Base-by-base conservation (phyloP, 2,329 filamentous ascomycete species). In the Apiospora kogelbergensis region DNA sequence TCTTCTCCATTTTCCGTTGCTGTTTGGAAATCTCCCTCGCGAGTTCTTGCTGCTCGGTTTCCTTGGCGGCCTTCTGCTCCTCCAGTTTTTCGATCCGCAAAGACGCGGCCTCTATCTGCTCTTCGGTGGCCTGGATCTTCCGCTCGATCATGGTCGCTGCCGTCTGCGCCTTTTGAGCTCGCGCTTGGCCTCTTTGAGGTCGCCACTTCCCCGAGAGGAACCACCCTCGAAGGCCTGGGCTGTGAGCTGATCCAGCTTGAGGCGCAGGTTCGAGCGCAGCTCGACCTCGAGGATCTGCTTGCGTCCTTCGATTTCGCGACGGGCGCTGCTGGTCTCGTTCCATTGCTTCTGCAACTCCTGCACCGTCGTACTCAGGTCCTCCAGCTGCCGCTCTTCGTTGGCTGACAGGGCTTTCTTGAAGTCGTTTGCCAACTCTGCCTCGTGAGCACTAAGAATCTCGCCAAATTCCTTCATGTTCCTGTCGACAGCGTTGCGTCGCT, bases 1-100 rank as follows among this genome's bases (percentile, higher is more conserved):
- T 94, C 84, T 95, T 97, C 78, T 98, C 95, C 85, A 98, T 93
- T 65, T 89, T 88, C 81, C 95, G 95, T 81, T 97, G 93, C 73
- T 95, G 90, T 77, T 91, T 94, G 77, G 95, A 91, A 72, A 98
- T 96, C 42, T 88, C 88, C 67, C 86, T 86, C 2, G 93, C 90
- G 67, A 97, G 86, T 63, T 95, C 92, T 76, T 93, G 90, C 74
- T 95, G 89, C 67, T 89, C 85, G 53, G 91, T 87, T 77, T 94
- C 90, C 74, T 89, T 91, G 71, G 92, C 86, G 0, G 84, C 82
- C 81, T 80, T 91, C 75, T 84, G 80, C 65, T 79, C 80, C 67
- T 80, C 78, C 17, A 82, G 74, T 20, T 73, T 76, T 20, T 75
- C 69, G n/a, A 83, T 78, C 57, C 78, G 77, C 22, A 75, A 74